Evolutionary conservation across 345 rosid species (phyloP), one percentile per base, ranked within the genome.

Genomic region (Durio zibethinus): DNA sequence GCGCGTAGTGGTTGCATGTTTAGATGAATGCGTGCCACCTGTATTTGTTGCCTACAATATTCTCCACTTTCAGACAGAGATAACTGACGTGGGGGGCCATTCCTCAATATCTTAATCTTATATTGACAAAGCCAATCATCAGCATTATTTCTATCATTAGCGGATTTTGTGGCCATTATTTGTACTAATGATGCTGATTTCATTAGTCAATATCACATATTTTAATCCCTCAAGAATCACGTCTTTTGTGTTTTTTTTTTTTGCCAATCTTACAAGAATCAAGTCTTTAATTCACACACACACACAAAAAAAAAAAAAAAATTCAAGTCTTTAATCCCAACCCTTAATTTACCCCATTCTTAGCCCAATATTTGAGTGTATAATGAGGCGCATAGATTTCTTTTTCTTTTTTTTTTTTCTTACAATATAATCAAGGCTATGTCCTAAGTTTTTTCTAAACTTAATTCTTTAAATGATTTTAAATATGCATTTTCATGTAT

Each of bases 11-110:
- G 68, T 57, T 54, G 15, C 2, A 53, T 54, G 76, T 29, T 42
- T 40, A 25, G 56, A 25, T 59, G 77, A 18, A 16, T 59, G 77
- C 77, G 21, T 74, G 68, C 77, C 77, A 74, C 68, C 77, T 74
- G 69, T 59, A 60, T 59, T 40, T 25, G 14, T 43, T 74, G 48
- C 18, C 21, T 25, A 40, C 2, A 42, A 15, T 74, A 74, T 59
- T 74, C 77, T 57, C 40, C 50, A 23, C n/a, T 16, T 31, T 21
- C 68, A 4, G 5, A 33, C 21, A 62, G 23, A 50, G n/a, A 11
- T 2, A 7, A 73, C 53, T 7, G 3, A 33, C 36, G 36, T 33
- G 36, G 16, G 38, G 12, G 25, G 21, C 57, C 57, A 47, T 7
- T 18, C 38, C n/a, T 14, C 4, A 0, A 4, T 0, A 31, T 61